Evolutionary conservation across 257 asterid genomes (phyloP).

Genomic region (Ilex asprella): DNA sequence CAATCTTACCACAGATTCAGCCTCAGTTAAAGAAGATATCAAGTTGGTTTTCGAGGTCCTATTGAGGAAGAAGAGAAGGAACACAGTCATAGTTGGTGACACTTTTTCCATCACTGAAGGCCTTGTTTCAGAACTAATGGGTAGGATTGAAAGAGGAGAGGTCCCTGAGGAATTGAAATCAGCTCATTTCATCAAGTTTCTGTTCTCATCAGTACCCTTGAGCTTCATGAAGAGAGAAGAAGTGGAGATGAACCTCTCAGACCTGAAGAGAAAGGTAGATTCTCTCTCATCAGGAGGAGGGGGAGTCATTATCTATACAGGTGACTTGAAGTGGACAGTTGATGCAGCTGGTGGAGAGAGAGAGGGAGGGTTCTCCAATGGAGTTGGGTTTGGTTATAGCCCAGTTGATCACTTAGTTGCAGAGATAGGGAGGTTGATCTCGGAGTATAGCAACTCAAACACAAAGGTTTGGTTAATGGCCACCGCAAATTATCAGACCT

Average conservation of each 20-base stretch:
- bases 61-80: constrained; percentile 27
- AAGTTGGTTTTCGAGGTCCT: constrained; percentile 34
- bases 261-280: constrained; percentile 60
- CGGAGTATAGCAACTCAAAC: constrained; percentile 24
- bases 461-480: constrained; percentile 65
- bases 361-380: neutral
- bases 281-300: constrained; percentile 22
- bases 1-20: constrained; percentile 5
- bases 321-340: constrained; percentile 70
- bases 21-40: constrained; percentile 24
- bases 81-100: constrained; percentile 52
- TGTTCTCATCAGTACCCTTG: constrained; percentile 48
- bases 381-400: constrained; percentile 19
- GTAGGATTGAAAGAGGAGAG: constrained; percentile 41
- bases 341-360: constrained; percentile 8
- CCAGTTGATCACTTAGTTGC: constrained; percentile 50
- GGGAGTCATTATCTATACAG: constrained; percentile 52
- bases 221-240: constrained; percentile 58
- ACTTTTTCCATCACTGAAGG: constrained; percentile 29
- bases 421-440: constrained; percentile 52
- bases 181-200: constrained; percentile 42
- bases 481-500: constrained; percentile 64
- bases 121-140: constrained; percentile 34
- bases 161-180: constrained; percentile 48
- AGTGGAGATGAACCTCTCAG: constrained; percentile 49